Evolutionary conservation across 176 grass and related monocot species (phyloP), one percentile per base, ranked within the genome.

Genomic region (Raddia guianensis): DNA sequence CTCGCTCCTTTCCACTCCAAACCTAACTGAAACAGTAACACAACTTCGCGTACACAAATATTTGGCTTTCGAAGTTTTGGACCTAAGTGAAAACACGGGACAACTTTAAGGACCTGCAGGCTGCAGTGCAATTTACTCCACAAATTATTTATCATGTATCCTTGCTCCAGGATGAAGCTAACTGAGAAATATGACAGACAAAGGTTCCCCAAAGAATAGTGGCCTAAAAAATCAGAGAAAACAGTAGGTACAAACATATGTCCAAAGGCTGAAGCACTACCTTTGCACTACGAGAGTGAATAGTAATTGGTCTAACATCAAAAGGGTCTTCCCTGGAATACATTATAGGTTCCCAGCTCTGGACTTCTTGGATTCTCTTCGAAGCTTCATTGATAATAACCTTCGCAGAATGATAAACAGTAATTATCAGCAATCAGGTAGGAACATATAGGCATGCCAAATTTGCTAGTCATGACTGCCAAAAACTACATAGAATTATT

Each of bases 361-460:
- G 77, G 49, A 77, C 80, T 78, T 67, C 57, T 63, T 66, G 79
- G 44, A 87, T 85, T 68, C 58, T 82, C 81, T 79, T 95, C 47
- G 87, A 79, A 63, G 93, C 81, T 90, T 92, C 87, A 80, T 77
- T 82, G 56, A 90, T 57, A 56, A 92, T 86, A 76, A 92, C 84
- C 90, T 92, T 78, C 56, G 72, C 12, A 83, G 16, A 77, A 76
- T 72, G 61, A 49, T 63, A 40, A 66, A 75, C 40, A 86, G 9
- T 83, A 47, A 67, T 15, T 2, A 82, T 15, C 63, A 81, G 44
- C 49, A 57, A 68, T 47, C 68, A 68, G 49, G 15, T 81, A 52
- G 65, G 51, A 59, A 15, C 47, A 73, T 53, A 49, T 68, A 59
- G 3, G 8, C 49, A 66, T 52, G 54, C 43, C 74, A 68, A 49